phyloP scores from a whole-genome alignment of 169 alveolate species.

The Plasmodium gallinaceum region DNA sequence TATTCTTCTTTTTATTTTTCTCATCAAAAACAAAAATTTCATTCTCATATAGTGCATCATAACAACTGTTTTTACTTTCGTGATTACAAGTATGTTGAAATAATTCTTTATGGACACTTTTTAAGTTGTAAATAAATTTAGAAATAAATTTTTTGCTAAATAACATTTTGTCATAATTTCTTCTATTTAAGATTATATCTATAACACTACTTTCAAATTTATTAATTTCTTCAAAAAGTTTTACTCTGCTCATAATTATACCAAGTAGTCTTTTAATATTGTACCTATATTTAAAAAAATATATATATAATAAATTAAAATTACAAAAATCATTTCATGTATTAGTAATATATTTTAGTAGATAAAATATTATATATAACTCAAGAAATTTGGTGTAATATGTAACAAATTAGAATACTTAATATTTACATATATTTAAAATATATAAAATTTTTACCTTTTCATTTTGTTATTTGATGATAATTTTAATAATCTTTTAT shows the following conservation, averaged over 20 bases:
- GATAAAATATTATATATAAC: too few species aligned
- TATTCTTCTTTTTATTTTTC: constrained; percentile 18
- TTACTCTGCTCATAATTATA: constrained; percentile 63
- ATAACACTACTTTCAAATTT: constrained; percentile 27
- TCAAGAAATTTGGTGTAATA: too few species aligned
- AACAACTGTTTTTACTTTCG: constrained; percentile 76
- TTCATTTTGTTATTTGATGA: constrained; percentile 41
- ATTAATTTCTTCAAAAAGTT: constrained; percentile 31
- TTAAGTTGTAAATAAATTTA: constrained; percentile 40
- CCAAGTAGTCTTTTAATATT: constrained; percentile 71
- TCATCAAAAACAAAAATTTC: constrained; percentile 69
- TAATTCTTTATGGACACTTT: constrained; percentile 72
- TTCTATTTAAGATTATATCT: constrained; percentile 33
- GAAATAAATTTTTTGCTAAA: constrained; percentile 19
- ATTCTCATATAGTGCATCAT: constrained; percentile 57
- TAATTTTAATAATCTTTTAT: constrained; percentile 21
- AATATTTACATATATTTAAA: too few species aligned
- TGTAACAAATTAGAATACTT: too few species aligned
- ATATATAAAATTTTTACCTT: constrained; percentile 11
- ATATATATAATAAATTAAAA: neutral
- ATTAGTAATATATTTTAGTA: too few species aligned
- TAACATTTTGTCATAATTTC: constrained; percentile 5
- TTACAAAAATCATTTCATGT: too few species aligned
- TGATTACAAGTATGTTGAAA: constrained; percentile 65
- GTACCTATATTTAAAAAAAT: constrained; percentile 31